Percentiles rank a stretch among this genome's conserved stretches.
Evolutionary conservation across 257 asterid species (phyloP).

Genomic region (Solanum sejunctum): DNA sequence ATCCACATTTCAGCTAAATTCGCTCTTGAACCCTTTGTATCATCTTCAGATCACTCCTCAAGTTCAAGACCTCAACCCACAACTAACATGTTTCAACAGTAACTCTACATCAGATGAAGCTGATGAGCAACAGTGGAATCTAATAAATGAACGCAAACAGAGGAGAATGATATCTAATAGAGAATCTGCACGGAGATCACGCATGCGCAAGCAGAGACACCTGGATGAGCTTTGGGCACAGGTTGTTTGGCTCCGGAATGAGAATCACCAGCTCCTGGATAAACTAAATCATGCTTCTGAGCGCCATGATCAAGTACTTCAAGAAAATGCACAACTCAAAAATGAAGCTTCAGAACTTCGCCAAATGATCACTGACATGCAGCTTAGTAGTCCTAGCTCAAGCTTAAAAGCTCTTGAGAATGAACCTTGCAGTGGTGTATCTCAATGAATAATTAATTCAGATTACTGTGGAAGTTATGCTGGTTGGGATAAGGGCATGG

Average conservation of each 20-base stretch:
- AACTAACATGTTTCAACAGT: conserved; percentile 50
- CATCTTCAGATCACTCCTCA: conserved; percentile 41
- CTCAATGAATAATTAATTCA: not conserved
- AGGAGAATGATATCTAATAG: conserved; percentile 85
- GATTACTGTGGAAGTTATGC: not conserved
- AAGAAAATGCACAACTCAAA: conserved; percentile 61
- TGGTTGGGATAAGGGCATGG: not conserved
- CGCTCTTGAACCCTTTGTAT: conserved; percentile 30
- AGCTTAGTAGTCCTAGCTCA: conserved; percentile 42
- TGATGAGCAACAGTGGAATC: conserved; percentile 56
- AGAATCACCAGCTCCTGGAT: conserved; percentile 64
- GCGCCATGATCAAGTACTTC: conserved; percentile 38
- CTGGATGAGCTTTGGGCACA: conserved; percentile 90
- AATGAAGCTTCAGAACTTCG: conserved; percentile 66
- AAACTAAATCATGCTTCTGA: conserved; percentile 58
- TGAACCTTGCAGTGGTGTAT: conserved; percentile 27
- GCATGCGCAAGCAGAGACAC: conserved; percentile 90
- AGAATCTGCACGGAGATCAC: conserved; percentile 82
- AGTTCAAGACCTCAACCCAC: conserved; percentile 47
- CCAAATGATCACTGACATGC: conserved; percentile 51
- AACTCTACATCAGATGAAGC: conserved; percentile 89
- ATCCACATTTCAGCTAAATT: conserved; percentile 30
- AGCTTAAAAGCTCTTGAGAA: conserved; percentile 37
- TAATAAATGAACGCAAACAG: conserved; percentile 71
- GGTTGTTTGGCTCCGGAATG: conserved; percentile 64